phyloP scores from a whole-genome alignment of 345 rosid species.

The Psidium guajava region DNA sequence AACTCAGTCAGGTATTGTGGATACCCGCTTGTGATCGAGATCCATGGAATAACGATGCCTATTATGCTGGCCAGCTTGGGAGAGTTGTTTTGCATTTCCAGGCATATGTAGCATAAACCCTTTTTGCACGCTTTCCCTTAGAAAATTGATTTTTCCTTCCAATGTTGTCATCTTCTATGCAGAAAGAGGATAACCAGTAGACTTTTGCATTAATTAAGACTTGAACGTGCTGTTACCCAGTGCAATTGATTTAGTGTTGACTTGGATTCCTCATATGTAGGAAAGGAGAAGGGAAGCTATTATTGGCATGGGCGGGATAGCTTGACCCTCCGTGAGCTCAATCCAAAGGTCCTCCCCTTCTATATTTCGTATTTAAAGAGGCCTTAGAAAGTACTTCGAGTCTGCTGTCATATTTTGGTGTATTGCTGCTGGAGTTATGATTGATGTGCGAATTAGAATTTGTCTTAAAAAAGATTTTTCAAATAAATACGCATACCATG shows the following conservation, averaged over 20 bases:
- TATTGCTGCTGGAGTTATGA: neutral
- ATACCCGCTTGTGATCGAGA: neutral
- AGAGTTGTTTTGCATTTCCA: neutral
- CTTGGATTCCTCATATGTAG: constrained; percentile 15
- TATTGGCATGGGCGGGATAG: constrained; percentile 93
- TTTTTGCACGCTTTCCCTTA: neutral
- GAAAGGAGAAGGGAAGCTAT: constrained; percentile 59
- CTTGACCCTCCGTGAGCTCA: constrained; percentile 44
- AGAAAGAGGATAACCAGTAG: neutral
- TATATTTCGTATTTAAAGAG: constrained; percentile 2
- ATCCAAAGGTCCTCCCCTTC: constrained; percentile 55
- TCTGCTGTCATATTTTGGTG: neutral
- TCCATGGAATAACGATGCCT: neutral
- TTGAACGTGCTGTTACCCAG: neutral
- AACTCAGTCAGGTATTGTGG: constrained; percentile 57
- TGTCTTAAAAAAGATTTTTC: neutral
- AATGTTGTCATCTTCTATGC: neutral
- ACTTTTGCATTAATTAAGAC: neutral
- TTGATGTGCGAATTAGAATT: neutral
- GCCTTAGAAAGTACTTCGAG: neutral
- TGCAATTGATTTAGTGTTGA: neutral
- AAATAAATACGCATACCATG: neutral
- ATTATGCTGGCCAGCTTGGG: neutral
- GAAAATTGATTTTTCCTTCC: neutral
- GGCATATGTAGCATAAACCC: neutral